These are phyloP conservation scores for Penicillium sp. DNA, from an alignment of 2,329 filamentous ascomycete species.

Conservation along the genomic window DNA sequence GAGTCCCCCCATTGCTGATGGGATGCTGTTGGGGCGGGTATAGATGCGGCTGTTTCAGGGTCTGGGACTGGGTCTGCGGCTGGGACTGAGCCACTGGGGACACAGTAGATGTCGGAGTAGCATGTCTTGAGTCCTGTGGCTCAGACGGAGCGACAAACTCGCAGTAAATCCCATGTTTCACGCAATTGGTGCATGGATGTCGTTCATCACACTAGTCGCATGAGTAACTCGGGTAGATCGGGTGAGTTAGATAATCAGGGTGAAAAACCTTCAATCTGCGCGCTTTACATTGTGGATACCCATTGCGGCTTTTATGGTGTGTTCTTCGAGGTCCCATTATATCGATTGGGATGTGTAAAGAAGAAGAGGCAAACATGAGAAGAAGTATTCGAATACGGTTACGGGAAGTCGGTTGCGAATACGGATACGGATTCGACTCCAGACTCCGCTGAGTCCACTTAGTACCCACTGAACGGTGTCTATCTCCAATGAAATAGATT, in stretches of 20 bases:
- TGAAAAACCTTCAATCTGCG: conserved; percentile 26
- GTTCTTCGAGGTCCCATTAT: conserved; percentile 25
- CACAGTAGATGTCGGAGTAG: neutral
- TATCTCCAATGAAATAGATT: neutral
- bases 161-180: conserved; percentile 23
- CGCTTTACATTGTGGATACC: conserved; percentile 27
- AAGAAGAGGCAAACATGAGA: neutral
- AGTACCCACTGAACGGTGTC: too few relatives aligned
- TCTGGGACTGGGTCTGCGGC: neutral
- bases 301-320: conserved; percentile 30
- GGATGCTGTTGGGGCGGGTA: neutral
- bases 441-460: neutral
- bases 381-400: conserved; percentile 17
- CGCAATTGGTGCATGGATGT: conserved; percentile 27
- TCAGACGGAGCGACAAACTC: conserved; percentile 15
- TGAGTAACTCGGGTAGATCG: neutral
- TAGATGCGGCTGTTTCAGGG: neutral
- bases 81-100: conserved; percentile 6
- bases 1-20: conserved; percentile 4
- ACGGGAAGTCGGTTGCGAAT: conserved; percentile 3
- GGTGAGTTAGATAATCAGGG: neutral
- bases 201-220: conserved; percentile 26
- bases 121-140: neutral
- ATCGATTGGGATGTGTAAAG: neutral
- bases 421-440: conserved; percentile 16